These are phyloP conservation scores for Holtermanniella nyarrowii DNA, from an alignment of 768 basidiomycete species.

Conservation along the genomic window DNA sequence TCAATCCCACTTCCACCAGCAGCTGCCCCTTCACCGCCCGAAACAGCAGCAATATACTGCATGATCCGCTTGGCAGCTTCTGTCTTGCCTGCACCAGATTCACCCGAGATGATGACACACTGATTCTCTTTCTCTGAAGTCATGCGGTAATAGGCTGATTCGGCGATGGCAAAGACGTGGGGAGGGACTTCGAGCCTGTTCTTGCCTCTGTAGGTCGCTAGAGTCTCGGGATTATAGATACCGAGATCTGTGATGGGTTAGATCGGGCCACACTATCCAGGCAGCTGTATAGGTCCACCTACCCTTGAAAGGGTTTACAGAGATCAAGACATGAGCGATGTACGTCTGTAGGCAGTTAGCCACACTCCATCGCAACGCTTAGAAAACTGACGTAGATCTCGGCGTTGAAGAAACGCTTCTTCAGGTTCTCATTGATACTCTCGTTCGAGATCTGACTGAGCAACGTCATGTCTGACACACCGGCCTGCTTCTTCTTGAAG, in stretches of 20 bases:
- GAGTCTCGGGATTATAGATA: slow-evolving; percentile 85
- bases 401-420: slow-evolving; percentile 86
- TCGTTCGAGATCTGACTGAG: slow-evolving; percentile 95
- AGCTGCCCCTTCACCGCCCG: slow-evolving; percentile 50
- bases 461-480: slow-evolving; percentile 97
- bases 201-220: slow-evolving; percentile 83
- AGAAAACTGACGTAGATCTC: slow-evolving; percentile 65
- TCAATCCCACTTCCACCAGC: slow-evolving; percentile 75
- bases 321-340: slow-evolving; percentile 95
- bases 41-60: slow-evolving; percentile 98
- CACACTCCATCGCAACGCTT: not conserved
- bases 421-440: slow-evolving; percentile 91
- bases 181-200: slow-evolving; percentile 96
- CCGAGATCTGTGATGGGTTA: slow-evolving; percentile 67
- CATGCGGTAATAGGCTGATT: slow-evolving; percentile 98
- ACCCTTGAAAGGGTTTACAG: slow-evolving; percentile 98
- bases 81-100: slow-evolving; percentile 98
- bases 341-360: slow-evolving; percentile 52
- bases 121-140: slow-evolving; percentile 98
- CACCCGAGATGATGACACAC: slow-evolving; percentile 98
- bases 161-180: slow-evolving; percentile 95
- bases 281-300: slow-evolving; percentile 10
- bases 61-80: slow-evolving; percentile 99
- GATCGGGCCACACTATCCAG: not conserved
- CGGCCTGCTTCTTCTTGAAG: slow-evolving; percentile 98